A percentile compares a stretch with the other conserved stretches of the same genome.
Conservation (phyloP, 495 filamentous ascomycete genomes). For the Penicillium angulare region DNA sequence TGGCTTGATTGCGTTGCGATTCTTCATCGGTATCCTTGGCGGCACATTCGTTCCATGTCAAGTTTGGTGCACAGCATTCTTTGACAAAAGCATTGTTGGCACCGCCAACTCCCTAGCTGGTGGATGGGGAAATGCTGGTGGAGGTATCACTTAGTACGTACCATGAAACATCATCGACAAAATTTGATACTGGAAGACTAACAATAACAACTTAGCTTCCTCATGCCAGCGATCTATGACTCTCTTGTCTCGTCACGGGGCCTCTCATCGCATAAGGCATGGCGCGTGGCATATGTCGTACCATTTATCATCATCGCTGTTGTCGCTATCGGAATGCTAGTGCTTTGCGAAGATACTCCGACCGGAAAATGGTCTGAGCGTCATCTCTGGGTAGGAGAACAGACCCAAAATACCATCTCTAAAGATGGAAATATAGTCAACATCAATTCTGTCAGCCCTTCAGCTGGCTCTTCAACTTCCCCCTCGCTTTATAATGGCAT, state of each 20-base stretch:
- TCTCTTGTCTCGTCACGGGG: slow-evolving; percentile 62
- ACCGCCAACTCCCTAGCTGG: slow-evolving; percentile 85
- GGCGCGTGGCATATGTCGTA: slow-evolving; percentile 82
- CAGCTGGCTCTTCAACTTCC: slow-evolving; percentile 28
- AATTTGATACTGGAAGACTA: too few relatives aligned
- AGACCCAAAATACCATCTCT: slow-evolving; percentile 13
- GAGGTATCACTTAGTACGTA: slow-evolving; percentile 69
- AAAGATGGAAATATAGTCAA: slow-evolving; percentile 56
- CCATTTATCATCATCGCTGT: slow-evolving; percentile 73
- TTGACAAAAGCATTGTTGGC: slow-evolving; percentile 93
- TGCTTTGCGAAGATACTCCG: slow-evolving; percentile 81
- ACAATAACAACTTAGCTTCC: slow-evolving; percentile 54
- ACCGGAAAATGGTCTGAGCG: slow-evolving; percentile 81
- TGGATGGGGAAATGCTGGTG: slow-evolving; percentile 87
- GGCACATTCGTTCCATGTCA: slow-evolving; percentile 92
- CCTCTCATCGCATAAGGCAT: slow-evolving; percentile 65
- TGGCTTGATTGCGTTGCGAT: slow-evolving; percentile 75
- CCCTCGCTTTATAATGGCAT: slow-evolving; percentile 43
- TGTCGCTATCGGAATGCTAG: slow-evolving; percentile 64
- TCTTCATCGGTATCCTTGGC: slow-evolving; percentile 92
- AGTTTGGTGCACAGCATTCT: slow-evolving; percentile 94
- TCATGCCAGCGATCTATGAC: slow-evolving; percentile 92
- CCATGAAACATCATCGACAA: too few relatives aligned
- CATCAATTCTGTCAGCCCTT: slow-evolving; percentile 38
- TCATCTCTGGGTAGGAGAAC: slow-evolving; percentile 42